Evolutionary conservation across 78 protist genomes (phyloP).

Genomic region (Speleostelium caveatum): DNA sequence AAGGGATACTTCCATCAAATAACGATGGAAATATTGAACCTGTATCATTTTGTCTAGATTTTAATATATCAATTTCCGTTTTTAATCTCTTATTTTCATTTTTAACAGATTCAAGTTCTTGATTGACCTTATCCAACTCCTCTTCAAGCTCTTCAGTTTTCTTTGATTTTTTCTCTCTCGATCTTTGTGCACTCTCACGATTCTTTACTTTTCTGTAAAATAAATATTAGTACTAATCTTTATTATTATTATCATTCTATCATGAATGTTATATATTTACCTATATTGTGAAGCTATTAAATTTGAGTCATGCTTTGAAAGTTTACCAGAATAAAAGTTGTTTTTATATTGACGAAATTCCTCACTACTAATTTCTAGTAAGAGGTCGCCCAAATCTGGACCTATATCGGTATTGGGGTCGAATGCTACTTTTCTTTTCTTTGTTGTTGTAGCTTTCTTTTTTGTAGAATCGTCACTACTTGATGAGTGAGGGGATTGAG

Average conservation of each 20-base stretch:
- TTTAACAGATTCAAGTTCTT: background rate
- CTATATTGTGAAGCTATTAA: slow-evolving; percentile 40
- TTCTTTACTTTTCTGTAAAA: slow-evolving; percentile 64
- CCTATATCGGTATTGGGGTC: slow-evolving; percentile 36
- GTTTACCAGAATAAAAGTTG: slow-evolving; percentile 24
- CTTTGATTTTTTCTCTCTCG: slow-evolving; percentile 59
- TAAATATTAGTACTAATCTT: background rate
- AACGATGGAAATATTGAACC: background rate
- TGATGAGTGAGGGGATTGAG: background rate
- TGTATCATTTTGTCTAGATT: background rate
- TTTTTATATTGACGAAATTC: slow-evolving; percentile 32
- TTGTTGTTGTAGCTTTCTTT: background rate
- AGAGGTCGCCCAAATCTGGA: slow-evolving; percentile 12
- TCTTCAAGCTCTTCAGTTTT: slow-evolving; percentile 46
- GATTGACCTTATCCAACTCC: slow-evolving; percentile 15
- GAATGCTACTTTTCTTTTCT: slow-evolving; percentile 43
- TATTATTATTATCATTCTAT: background rate
- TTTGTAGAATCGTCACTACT: background rate
- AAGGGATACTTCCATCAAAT: background rate
- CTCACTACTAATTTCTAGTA: slow-evolving; percentile 31
- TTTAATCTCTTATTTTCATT: slow-evolving; percentile 9
- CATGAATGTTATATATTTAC: too few species aligned
- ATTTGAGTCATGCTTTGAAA: slow-evolving; percentile 9
- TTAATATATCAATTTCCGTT: background rate
- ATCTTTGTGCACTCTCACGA: slow-evolving; percentile 73